These are phyloP conservation scores for Lactarius quietus DNA, from an alignment of 768 basidiomycete genomes.

Conservation along the genomic window DNA sequence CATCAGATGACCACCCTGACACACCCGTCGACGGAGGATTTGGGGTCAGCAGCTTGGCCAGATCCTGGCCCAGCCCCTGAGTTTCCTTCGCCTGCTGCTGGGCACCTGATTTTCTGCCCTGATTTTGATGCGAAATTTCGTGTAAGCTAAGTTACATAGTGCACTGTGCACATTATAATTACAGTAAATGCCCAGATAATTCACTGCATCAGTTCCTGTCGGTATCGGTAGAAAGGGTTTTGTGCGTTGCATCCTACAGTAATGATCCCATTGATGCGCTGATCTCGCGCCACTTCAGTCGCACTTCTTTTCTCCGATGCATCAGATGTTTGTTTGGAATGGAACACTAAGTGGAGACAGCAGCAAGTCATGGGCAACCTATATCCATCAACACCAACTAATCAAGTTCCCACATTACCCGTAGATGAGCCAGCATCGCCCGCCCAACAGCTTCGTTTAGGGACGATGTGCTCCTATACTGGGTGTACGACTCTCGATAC, in stretches of 20 bases:
- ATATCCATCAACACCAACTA: not conserved
- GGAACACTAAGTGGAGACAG: not conserved
- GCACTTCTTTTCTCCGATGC: not conserved
- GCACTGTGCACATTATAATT: not conserved
- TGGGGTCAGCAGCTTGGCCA: no score
- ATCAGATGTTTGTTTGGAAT: not conserved
- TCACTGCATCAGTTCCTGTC: not conserved
- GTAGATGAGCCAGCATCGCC: not conserved
- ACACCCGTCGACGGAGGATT: not conserved
- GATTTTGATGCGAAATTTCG: conserved; percentile 5
- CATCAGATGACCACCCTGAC: not conserved
- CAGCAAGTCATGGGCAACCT: not conserved
- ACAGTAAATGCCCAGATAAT: not conserved
- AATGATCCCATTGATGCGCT: not conserved
- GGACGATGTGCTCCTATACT: not conserved
- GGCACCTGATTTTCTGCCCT: not conserved
- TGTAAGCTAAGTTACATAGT: conserved; percentile 13
- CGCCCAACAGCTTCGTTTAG: no score
- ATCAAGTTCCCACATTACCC: not conserved
- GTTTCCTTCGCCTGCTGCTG: not conserved
- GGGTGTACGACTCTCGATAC: not conserved
- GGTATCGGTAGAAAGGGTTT: not conserved
- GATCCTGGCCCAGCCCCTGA: not conserved
- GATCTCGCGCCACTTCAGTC: not conserved
- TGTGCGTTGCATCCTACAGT: no score